Evolutionary conservation across 257 asterid genomes (phyloP), one percentile per base, ranked within the genome.

Genomic region (Anisodus tanguticus): DNA sequence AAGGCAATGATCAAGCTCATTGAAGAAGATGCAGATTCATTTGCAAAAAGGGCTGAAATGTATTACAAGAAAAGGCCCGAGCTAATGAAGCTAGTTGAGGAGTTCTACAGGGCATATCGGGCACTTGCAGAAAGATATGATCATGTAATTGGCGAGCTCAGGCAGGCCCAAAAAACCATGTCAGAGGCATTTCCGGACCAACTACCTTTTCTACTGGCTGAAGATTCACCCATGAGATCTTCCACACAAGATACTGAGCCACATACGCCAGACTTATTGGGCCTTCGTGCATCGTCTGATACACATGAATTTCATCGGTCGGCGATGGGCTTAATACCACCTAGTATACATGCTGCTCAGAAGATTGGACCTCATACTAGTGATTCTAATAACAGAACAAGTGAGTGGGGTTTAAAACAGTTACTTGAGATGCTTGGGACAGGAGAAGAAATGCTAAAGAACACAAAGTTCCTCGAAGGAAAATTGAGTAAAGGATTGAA

Each of bases 181-280:
- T 93, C 97, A 9, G 91, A 91, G 83, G 98, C 94, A 8, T 93
- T 97, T 84, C 98, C 99, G 16, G 93, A 97, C 79, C 94, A 97
- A 87, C 86, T 91, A 35, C 97, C 97, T 31, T 90, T 89, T 62
- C 90, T 89, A 37, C 87, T 90, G 66, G 66, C 31, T 2, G 98
- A 93, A 12, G 97, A 91, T 83, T 89, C 97, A 13, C 90, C 94
- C 83, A 80, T 90, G 47, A 91, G 87, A 79, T 86, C 92, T 49
- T 86, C 69, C 54, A 83, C 81, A 64, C 88, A 53, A 4, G 88
- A 79, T 53, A 64, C 77, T 60, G 95, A 89, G 66, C 88, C 91
- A 31, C 91, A 86, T 54, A 89, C 94, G 7, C 94, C 63, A 58
- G 22, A 58, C 35, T 31, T 31, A 31, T 31, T 31, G 26, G 62